These are phyloP conservation scores for Pelargonium australe DNA, from an alignment of 441 rosid genomes.

Conservation along the genomic window DNA sequence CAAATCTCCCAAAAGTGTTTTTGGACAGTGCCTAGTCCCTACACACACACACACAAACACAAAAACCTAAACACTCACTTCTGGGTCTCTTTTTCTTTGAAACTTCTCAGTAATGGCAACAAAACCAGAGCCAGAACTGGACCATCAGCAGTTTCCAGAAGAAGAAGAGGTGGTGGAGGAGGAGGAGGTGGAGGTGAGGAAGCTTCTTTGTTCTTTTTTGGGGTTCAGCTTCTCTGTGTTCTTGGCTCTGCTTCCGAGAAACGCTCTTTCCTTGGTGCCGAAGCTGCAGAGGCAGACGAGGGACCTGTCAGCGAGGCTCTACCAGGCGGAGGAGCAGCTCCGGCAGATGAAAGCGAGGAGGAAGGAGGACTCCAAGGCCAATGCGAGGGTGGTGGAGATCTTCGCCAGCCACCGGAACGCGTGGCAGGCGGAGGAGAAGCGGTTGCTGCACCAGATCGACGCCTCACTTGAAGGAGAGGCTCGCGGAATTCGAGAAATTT, in stretches of 20 bases:
- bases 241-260: conserved; percentile 53
- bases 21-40: too few relatives aligned
- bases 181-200: conserved; percentile 17
- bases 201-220: conserved; percentile 40
- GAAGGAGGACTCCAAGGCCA: conserved; percentile 89
- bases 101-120: conserved; percentile 21
- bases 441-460: conserved; percentile 54
- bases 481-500: conserved; percentile 54
- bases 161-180: conserved; percentile 18
- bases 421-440: conserved; percentile 84
- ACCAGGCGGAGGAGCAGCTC: conserved; percentile 68
- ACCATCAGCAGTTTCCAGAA: neutral
- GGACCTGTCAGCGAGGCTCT: conserved; percentile 43
- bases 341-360: conserved; percentile 74
- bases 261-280: conserved; percentile 44
- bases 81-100: neutral
- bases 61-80: neutral
- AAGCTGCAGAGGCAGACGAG: conserved; percentile 36
- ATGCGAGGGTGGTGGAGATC: conserved; percentile 90
- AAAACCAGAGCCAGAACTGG: conserved; percentile 4
- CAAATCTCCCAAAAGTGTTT: too few relatives aligned
- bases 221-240: conserved; percentile 72
- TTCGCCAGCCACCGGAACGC: conserved; percentile 78
- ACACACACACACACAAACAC: neutral
- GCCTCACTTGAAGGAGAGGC: conserved; percentile 35